Evolutionary conservation across 2,329 filamentous ascomycete genomes (phyloP), one percentile per base, ranked within the genome.

Genomic region (Incumbomyces delicatus): DNA sequence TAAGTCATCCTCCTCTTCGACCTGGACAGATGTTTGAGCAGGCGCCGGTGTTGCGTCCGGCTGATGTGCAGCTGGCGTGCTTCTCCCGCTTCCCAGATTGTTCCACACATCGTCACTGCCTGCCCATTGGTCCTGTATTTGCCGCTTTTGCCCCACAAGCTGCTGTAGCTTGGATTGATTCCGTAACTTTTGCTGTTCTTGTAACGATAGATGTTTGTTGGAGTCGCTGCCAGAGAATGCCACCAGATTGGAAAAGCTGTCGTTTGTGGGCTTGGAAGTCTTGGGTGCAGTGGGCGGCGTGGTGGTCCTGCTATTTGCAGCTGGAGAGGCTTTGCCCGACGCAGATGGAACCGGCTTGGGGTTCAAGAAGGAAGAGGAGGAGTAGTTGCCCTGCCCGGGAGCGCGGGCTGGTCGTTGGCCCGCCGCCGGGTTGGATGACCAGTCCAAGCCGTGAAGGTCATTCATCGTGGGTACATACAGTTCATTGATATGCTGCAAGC

Each of bases 101-200:
- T 92, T 85, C 80, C 84, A 89, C 51, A 80, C 78, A 10, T 77
- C 75, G 58, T 81, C 71, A 40, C 66, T 67, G 3, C 62, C 79
- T 2, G 86, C 87, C 64, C 87, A 95, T 50, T 90, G 81, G 27
- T 78, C 75, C 54, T 92, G 86, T 57, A 81, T 77, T 61, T 81
- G 78, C 58, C 75, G 82, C 58, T 75, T 77, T 60, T 78, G 77
- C 61, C 89, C 83, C 49, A 82, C 83, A 50, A 88, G 85, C 62
- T 90, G 85, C 61, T 71, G 78, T 30, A 75, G 72, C 66, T 79
- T 86, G 64, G 87, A 82, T 64, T 94, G 86, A 54, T 85, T 78
- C 54, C 95, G 67, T 51, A 79, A 83, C 58, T 70, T 75, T 62
- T 84, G 80, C 44, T 78, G 75, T 58, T 83, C 79, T 46, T 77